Evolutionary conservation across 2,329 filamentous ascomycete genomes (phyloP), one percentile per base, ranked within the genome.

Genomic region (Ceratocystis diversiconidia): DNA sequence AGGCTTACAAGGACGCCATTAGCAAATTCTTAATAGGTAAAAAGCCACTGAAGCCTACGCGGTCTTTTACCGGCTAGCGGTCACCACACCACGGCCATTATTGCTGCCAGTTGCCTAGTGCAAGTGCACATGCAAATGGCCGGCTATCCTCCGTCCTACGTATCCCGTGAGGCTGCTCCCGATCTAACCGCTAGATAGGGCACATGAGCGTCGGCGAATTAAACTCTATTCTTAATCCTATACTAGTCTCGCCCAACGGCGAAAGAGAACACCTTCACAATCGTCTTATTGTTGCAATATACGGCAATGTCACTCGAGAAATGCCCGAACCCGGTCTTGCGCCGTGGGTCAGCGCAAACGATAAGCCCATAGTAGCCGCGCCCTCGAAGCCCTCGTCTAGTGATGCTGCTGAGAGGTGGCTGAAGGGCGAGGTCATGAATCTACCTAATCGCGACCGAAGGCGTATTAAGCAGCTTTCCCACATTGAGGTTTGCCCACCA

Each of bases 361-460:
- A 88, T 70, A 88, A 88, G 71, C 84, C 84, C 19, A 75, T 80
- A 19, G 75, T 81, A 10, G 78, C 78, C 52, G 76, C 80, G 41
- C 81, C 81, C 69, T 81, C 77, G 69, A 88, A 88, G 72, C 82
- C 83, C 25, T 79, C 84, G 60, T 83, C 81, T 32, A 84, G 84
- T 32, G 85, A 88, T 78, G 83, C 85, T 43, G 79, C 82, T 44
- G 85, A 88, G 74, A 79, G 84, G 70, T 80, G 80, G 69, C 73
- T 88, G 61, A 88, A 88, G 76, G 83, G 81, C 70, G 84, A 87
- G 71, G 83, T 88, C 68, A 88, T 88, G 85, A 83, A 85, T 71
- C 77, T 88, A 57, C 85, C 83, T n/a, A 83, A 79, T 66, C 79
- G 84, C 69, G 85, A 88, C 71, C 78, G 85, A 69, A 78, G 85